Evolutionary conservation across 495 filamentous ascomycete species (phyloP), one percentile per base, ranked within the genome.

Genomic region (Copromyces sp.): DNA sequence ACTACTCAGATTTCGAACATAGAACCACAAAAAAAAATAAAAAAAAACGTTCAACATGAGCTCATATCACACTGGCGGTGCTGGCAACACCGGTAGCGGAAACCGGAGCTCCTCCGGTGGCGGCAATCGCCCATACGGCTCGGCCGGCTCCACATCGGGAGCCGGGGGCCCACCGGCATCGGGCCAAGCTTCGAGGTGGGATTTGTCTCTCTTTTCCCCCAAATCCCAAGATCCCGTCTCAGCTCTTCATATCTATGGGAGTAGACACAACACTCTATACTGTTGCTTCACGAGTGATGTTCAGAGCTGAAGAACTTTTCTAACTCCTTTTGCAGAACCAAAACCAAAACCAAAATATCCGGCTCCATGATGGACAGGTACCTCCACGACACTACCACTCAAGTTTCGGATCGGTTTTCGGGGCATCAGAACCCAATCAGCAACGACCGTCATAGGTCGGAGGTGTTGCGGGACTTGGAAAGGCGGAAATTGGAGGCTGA

Each of bases 301-400:
- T 14, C 1, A 53, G n/a, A 9, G 11, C 4, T 11, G 5, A 59
- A 14, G 47, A 11, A 59, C 20, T 59, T 59, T 35, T 35, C 53
- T 65, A 65, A 65, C 7, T 14, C 24, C 17, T 35, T 17, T 37
- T 16, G 24, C 16, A 35, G 24, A 6, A 59, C 9, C 24, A 59
- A 29, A 65, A 59, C 9, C 24, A 59, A 29, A 65, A 29, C 24
- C 0, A 65, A 29, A 65, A 29, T 35, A 7, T 1, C 40, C 16
- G 72, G 69, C 20, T 0, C 69, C 14, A 74, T 72, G 59, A 74
- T 44, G 61, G n/a, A 68, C 44, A 29, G 69, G 29, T 74, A 74
- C 39, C 39, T 74, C 8, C 68, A 74, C 61, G 69, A 74, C 32
- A 72, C 70, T 7, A 69, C 69, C 32, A 39, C 6, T 3, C 53